Evolutionary conservation across 345 rosid species (phyloP), one percentile per base, ranked within the genome.

Genomic region (Brassica cretica): DNA sequence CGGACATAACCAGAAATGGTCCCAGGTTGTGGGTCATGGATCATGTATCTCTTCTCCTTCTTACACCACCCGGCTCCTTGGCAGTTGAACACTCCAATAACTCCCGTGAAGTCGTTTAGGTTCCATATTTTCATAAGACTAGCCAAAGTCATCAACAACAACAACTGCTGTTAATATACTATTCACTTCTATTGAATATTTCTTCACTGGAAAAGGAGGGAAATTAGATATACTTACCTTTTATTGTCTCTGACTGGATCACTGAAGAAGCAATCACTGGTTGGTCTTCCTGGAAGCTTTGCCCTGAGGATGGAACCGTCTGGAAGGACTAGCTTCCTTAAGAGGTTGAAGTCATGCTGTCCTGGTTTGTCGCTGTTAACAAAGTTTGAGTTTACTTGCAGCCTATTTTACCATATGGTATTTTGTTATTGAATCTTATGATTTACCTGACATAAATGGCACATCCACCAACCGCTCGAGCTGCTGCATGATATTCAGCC

Each of bases 61-160:
- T 60, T 60, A 60, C 64, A 24, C 64, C 64, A 60, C 30, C 64
- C 64, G 16, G 64, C 64, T 3, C 64, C 64, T 60, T 60, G 64
- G 64, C 64, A 60, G 64, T 60, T 60, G 64, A 60, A 60, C 33
- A 60, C 64, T 24, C 64, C 64, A 60, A 60, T 60, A 25, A 60
- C 64, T 60, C 64, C 64, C 4, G 64, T 60, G 64, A 10, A 60
- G 0, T 60, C 64, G 64, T 60, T 60, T 15, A 60, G 15, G 15
- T 60, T 60, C 64, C 64, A 60, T 60, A 60, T 60, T 60, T 60
- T 60, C 64, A 60, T 24, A 24, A 60, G 64, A 60, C 64, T 60
- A 24, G 64, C 33, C 64, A 60, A 60, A 21, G 5, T 58, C 4
- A 21, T 58, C 62, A 58, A 8, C 61, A 21, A 21, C 64, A 59